Percentiles rank a stretch among this genome's conserved stretches.
Evolutionary conservation across 2,329 filamentous ascomycete species (phyloP).

Genomic region (Fusarium odoratissimum): DNA sequence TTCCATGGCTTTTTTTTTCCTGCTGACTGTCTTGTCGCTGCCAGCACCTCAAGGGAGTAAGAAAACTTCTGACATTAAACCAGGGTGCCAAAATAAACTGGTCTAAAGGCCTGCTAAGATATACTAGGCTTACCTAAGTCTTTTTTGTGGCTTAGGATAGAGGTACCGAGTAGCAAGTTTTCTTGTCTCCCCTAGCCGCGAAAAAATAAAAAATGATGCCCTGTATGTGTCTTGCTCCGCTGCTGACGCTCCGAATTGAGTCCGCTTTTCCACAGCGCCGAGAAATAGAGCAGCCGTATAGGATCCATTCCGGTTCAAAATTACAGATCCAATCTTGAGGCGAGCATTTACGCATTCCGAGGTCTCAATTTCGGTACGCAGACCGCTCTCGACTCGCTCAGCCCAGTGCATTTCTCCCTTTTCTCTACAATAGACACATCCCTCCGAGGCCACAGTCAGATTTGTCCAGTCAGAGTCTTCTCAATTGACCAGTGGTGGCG

Average conservation of each 20-base stretch:
- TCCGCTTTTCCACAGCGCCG: constrained; percentile 29
- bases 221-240: constrained; percentile 29
- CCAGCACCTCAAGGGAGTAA: not conserved
- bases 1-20: constrained; percentile 26
- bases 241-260: constrained; percentile 25
- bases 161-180: not conserved
- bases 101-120: fast-evolving
- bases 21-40: not conserved
- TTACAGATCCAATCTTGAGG: constrained; percentile 15
- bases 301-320: constrained; percentile 33
- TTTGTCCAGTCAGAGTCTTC: constrained; percentile 27
- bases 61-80: too few species aligned
- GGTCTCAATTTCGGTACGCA: constrained; percentile 41
- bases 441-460: not conserved
- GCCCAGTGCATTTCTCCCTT: not conserved
- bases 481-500: constrained; percentile 33
- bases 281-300: not conserved
- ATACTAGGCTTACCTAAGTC: not conserved
- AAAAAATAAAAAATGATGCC: not conserved
- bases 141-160: not conserved
- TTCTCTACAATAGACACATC: constrained; percentile 5
- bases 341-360: constrained; percentile 24
- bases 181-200: not conserved
- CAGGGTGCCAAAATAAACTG: not conserved
- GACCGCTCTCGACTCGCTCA: constrained; percentile 1